Base-by-base conservation (phyloP, 768 basidiomycete species). In the Xerocomellus amylosporus region DNA sequence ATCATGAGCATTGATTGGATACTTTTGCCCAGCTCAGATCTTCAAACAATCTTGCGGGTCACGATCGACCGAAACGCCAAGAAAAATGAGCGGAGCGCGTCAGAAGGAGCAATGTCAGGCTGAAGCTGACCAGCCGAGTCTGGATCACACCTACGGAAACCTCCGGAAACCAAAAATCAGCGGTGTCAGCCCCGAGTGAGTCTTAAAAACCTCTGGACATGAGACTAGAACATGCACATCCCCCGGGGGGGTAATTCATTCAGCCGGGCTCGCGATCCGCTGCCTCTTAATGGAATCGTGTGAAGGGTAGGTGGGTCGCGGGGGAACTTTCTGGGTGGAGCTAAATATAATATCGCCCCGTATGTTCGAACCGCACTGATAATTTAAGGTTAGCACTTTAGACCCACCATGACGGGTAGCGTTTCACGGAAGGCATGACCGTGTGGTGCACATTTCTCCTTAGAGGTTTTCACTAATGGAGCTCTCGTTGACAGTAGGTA, bases 21-120 rank as follows among this genome's bases (percentile, higher is more conserved):
- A 10, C 4, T 17, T 36, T 14, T 15, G 8, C n/a, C 22, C 41
- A 19, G 14, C 36, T 31, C 26, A 17, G 30, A 10, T 20, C 19
- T 24, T 48, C 10, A 43, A 44, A 38, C 37, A 17, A 20, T 14
- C 15, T 4, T 12, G 9, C 12, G 33, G 39, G 44, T 53, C 54
- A 38, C 24, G 33, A 63, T 55, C 24, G 34, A 34, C 61, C 71
- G 47, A 51, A 74, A 74, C 57, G 66, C 65, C 30, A 68, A 70
- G 17, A 53, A 67, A 36, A 61, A 43, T 24, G 46, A 53, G 10
- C 41, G 46, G 49, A 51, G 39, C 13, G 17, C 31, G 3, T n/a
- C 26, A 42, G n/a, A 51, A 17, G 42, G 31, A 9, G 20, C 17
- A 47, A n/a, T n/a, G 9, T 15, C 15, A 38, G 37, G 8, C 7